Conservation (phyloP, 2,329 filamentous ascomycete genomes). For the Triangularia verruculosa region DNA sequence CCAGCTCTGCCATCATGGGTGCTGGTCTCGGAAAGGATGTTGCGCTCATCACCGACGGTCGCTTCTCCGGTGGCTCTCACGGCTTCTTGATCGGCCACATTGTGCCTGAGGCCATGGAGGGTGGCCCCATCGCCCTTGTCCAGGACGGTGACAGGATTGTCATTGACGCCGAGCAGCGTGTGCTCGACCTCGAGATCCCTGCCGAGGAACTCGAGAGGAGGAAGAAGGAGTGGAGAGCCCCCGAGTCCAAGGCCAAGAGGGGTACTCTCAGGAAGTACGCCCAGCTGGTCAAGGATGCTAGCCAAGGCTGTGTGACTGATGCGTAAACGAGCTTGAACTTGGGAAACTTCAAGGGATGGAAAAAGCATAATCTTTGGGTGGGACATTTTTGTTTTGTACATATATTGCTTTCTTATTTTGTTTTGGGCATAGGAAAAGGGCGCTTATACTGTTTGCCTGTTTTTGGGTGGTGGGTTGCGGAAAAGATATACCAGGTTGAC, state of each 20-base stretch:
- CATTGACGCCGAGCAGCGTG: constrained; percentile 75
- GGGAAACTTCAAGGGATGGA: neutral
- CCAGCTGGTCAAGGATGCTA: constrained; percentile 54
- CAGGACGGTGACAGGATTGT: constrained; percentile 74
- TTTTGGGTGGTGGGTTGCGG: neutral
- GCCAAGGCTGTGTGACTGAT: constrained; percentile 58
- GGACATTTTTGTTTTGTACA: constrained; percentile 16
- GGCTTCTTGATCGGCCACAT: constrained; percentile 87
- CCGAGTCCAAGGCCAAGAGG: constrained; percentile 54
- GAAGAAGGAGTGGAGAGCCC: constrained; percentile 58
- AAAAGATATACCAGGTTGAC: constrained; percentile 1
- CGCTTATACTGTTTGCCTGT: neutral
- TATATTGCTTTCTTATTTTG: constrained; percentile 6
- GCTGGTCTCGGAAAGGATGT: constrained; percentile 76
- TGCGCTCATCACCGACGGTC: constrained; percentile 69
- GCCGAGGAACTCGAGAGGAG: constrained; percentile 61
- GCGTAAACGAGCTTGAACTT: constrained; percentile 18
- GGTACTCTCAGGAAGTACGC: constrained; percentile 73
- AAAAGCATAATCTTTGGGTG: neutral
- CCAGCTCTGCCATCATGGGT: constrained; percentile 90
- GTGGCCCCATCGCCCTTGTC: constrained; percentile 82
- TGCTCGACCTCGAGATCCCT: constrained; percentile 64
- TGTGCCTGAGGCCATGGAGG: constrained; percentile 81
- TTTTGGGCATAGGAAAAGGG: constrained; percentile 4
- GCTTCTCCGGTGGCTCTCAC: constrained; percentile 79